Evolutionary conservation across 208 protist species (phyloP).

Genomic region (Trichomonas gallinae): DNA sequence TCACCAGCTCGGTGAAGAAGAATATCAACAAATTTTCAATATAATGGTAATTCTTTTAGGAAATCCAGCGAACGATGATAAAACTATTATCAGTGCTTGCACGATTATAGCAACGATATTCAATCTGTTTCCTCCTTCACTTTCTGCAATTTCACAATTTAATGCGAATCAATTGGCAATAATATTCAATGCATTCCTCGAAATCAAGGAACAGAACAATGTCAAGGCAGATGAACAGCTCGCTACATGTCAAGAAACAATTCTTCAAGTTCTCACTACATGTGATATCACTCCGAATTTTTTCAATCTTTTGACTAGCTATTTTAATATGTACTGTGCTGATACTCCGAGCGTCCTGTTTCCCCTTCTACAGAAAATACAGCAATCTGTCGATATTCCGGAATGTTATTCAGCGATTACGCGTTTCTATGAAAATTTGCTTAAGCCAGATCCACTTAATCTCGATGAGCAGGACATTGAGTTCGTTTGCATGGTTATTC

Average conservation of each 20-base stretch:
- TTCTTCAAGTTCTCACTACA: not conserved
- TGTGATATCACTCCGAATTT: not conserved
- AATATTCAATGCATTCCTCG: not conserved
- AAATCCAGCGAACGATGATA: not conserved
- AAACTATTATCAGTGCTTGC: not conserved
- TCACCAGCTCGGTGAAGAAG: not conserved
- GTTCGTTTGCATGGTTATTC: not conserved
- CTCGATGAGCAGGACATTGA: not conserved
- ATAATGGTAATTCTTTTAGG: not conserved
- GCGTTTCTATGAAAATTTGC: not conserved
- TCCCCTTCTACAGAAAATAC: not conserved
- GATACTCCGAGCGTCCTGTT: not conserved
- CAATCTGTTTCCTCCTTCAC: not conserved
- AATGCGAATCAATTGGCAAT: not conserved
- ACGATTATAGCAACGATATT: not conserved
- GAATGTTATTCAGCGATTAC: not conserved
- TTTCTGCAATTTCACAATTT: not conserved
- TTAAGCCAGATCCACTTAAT: not conserved
- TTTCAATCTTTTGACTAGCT: not conserved
- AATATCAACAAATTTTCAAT: not conserved
- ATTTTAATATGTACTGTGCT: not conserved
- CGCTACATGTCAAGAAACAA: not conserved
- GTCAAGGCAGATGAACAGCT: not conserved
- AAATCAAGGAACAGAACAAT: not conserved
- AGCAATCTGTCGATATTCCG: not conserved